Evolutionary conservation across 306 rosid species (phyloP).

Genomic region (Parietaria judaica): DNA sequence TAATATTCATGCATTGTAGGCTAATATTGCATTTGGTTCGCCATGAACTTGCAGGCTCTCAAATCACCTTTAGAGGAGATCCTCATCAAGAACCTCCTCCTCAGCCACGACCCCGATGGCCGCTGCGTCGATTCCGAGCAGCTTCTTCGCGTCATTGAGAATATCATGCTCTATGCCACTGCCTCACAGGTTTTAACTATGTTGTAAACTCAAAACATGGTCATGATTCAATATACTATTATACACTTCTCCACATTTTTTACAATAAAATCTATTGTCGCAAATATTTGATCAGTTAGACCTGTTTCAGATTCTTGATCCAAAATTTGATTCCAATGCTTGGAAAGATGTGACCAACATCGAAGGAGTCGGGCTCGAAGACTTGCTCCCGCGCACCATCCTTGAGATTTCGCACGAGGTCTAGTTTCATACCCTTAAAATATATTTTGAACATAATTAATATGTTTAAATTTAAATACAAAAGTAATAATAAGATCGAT

Average conservation of each 20-base stretch:
- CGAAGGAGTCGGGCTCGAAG: conserved; percentile 25
- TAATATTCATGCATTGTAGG: neutral
- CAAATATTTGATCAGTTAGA: neutral
- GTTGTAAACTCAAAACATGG: neutral
- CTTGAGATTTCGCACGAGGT: conserved; percentile 35
- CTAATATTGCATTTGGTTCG: conserved; percentile 8
- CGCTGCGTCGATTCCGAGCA: conserved; percentile 53
- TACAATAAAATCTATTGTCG: neutral
- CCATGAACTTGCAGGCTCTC: conserved; percentile 29
- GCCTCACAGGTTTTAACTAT: conserved; percentile 17
- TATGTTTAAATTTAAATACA: too few relatives aligned
- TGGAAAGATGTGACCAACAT: conserved; percentile 20
- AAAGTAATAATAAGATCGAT: too few relatives aligned
- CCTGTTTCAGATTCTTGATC: conserved; percentile 47
- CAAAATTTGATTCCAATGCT: conserved; percentile 22
- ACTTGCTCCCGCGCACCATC: conserved; percentile 29
- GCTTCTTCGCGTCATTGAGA: conserved; percentile 40
- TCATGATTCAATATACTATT: neutral
- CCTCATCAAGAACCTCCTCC: conserved; percentile 43
- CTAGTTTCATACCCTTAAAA: conserved; percentile 10
- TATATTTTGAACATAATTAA: too few relatives aligned
- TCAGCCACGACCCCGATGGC: conserved; percentile 57
- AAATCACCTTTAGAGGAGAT: conserved; percentile 25
- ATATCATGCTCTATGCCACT: conserved; percentile 40
- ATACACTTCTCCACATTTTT: too few relatives aligned